phyloP scores from a whole-genome alignment of 2,329 filamentous ascomycete species.

The Pseudohalonectria lignicola region DNA sequence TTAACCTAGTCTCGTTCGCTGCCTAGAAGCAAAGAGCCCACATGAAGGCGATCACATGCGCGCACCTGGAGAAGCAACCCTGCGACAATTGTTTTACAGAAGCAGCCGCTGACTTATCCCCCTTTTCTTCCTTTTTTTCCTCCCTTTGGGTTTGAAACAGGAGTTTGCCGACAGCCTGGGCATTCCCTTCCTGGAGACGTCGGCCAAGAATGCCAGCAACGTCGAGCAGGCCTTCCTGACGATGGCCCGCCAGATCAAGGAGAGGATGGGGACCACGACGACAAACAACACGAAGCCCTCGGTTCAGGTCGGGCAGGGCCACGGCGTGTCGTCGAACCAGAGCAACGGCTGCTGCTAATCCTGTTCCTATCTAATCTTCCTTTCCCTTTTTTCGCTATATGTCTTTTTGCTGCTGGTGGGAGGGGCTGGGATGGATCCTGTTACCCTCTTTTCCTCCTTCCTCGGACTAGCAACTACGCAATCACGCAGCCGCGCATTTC shows the following conservation, averaged over 20 bases:
- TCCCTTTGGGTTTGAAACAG: slow-evolving; percentile 45
- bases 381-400: neutral
- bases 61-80: neutral
- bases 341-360: slow-evolving; percentile 22
- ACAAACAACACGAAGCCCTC: slow-evolving; percentile 97
- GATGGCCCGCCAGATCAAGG: slow-evolving; percentile 99
- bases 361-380: neutral
- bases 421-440: too few species aligned
- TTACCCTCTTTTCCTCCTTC: too few species aligned
- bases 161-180: slow-evolving; percentile 98
- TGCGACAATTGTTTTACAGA: too few species aligned
- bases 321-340: slow-evolving; percentile 61
- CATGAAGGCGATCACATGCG: too few species aligned
- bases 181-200: slow-evolving; percentile 99
- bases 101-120: too few species aligned
- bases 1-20: neutral
- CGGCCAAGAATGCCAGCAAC: slow-evolving; percentile 98
- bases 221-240: slow-evolving; percentile 99
- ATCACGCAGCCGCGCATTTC: neutral
- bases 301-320: slow-evolving; percentile 89
- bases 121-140: too few species aligned
- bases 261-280: slow-evolving; percentile 94
- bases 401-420: neutral
- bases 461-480: neutral
- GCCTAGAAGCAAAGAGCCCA: neutral